These are phyloP conservation scores for Candida pseudoviswanathii DNA, from an alignment of 1,139 yeast species.

Conservation along the genomic window DNA sequence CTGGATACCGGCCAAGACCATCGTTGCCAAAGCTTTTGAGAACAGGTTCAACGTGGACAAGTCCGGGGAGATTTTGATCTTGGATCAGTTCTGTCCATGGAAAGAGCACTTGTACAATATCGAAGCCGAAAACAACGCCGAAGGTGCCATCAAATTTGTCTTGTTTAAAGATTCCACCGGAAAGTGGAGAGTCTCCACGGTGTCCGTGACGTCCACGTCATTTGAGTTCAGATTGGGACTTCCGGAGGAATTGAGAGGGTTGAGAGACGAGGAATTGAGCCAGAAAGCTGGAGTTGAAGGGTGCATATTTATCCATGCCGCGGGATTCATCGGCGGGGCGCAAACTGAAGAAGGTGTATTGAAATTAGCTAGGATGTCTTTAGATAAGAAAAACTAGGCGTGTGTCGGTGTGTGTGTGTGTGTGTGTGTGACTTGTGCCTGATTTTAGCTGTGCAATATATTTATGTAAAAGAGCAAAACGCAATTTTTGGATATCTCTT, in stretches of 20 bases:
- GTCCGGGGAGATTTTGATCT: constrained; percentile 72
- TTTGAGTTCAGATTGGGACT: constrained; percentile 85
- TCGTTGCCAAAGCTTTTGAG: constrained; percentile 71
- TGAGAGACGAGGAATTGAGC: constrained; percentile 82
- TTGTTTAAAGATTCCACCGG: constrained; percentile 72
- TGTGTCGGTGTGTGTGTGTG: no score
- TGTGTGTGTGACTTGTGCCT: no score
- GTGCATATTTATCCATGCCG: constrained; percentile 91
- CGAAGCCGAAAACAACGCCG: constrained; percentile 60
- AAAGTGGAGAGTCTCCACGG: constrained; percentile 91
- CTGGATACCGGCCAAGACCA: constrained; percentile 87
- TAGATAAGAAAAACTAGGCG: constrained; percentile 9
- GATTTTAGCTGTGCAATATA: no score
- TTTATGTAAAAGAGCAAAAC: no score
- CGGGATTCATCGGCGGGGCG: constrained; percentile 97
- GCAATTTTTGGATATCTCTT: no score
- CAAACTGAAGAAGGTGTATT: constrained; percentile 77
- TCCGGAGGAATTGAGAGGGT: constrained; percentile 92
- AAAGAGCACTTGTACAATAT: constrained; percentile 83
- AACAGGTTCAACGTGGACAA: constrained; percentile 54
- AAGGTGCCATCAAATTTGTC: constrained; percentile 70
- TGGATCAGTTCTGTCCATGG: constrained; percentile 87
- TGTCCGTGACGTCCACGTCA: constrained; percentile 69
- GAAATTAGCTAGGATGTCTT: constrained; percentile 62
- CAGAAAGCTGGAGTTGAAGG: constrained; percentile 76